phyloP scores from a whole-genome alignment of 305 asterid species.

The Petunia hybrid region DNA sequence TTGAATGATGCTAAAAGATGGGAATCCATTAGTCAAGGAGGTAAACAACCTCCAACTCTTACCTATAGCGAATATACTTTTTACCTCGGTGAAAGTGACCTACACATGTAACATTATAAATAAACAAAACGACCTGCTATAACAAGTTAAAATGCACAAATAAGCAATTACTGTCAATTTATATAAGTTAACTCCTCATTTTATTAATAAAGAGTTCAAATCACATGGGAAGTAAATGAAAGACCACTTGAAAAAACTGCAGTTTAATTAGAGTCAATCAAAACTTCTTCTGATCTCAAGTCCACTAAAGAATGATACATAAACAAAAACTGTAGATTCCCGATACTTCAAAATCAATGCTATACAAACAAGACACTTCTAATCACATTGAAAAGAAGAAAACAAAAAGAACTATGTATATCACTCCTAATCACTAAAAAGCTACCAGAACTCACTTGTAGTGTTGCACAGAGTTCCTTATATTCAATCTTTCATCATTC shows the following conservation, averaged over 20 bases:
- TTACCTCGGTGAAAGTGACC: too few species aligned
- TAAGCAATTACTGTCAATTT: too few species aligned
- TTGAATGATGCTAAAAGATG: background rate
- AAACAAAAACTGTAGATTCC: background rate
- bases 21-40: background rate
- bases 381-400: background rate
- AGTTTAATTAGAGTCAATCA: background rate
- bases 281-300: background rate
- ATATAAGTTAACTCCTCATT: too few species aligned
- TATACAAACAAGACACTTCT: background rate
- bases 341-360: background rate
- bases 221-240: background rate
- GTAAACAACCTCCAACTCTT: background rate
- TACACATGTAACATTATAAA: too few species aligned
- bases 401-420: background rate
- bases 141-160: too few species aligned
- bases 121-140: too few species aligned
- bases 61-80: too few species aligned
- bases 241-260: background rate
- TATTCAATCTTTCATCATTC: constrained; percentile 21
- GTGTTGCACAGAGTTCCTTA: background rate
- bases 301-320: constrained; percentile 23
- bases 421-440: constrained; percentile 7
- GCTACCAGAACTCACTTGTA: background rate
- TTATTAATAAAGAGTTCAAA: background rate